These are phyloP conservation scores for Gentiana macrophylla DNA, from an alignment of 257 asterid genomes.

Conservation along the genomic window DNA sequence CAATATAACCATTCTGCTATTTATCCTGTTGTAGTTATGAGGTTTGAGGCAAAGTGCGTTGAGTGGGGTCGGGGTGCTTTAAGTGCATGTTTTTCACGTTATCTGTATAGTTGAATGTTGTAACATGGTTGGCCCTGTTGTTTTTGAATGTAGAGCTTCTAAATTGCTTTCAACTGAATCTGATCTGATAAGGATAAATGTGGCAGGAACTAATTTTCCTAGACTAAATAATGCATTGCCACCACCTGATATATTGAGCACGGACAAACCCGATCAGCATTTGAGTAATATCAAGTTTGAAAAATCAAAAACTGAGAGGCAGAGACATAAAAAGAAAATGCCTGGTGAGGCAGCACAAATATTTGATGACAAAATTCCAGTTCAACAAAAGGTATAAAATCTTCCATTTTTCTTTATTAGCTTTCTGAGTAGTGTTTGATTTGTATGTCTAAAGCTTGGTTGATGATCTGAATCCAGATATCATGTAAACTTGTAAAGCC, in stretches of 20 bases:
- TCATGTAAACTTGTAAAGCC: neutral
- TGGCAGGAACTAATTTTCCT: constrained; percentile 42
- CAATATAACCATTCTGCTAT: too few species aligned
- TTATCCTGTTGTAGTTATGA: too few species aligned
- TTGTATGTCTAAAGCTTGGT: neutral
- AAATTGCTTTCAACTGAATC: constrained; percentile 7
- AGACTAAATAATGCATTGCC: constrained; percentile 27
- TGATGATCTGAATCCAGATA: neutral
- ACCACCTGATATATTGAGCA: constrained; percentile 37
- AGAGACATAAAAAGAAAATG: constrained; percentile 31
- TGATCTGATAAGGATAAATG: constrained; percentile 10
- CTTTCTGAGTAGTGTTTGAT: neutral
- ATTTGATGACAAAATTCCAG: constrained; percentile 59
- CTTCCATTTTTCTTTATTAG: neutral
- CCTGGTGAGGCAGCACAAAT: constrained; percentile 73
- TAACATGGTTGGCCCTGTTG: neutral
- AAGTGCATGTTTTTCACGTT: too few species aligned
- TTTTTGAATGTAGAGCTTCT: constrained; percentile 1
- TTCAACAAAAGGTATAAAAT: constrained; percentile 61
- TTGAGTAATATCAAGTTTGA: constrained; percentile 25
- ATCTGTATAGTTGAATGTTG: too few species aligned
- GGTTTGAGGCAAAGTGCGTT: too few species aligned
- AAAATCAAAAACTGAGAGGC: constrained; percentile 67
- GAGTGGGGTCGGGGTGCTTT: too few species aligned
- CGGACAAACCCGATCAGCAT: constrained; percentile 29